Evolutionary conservation across 106 monocot genomes (phyloP).

Genomic region (Gastrodia elata): DNA sequence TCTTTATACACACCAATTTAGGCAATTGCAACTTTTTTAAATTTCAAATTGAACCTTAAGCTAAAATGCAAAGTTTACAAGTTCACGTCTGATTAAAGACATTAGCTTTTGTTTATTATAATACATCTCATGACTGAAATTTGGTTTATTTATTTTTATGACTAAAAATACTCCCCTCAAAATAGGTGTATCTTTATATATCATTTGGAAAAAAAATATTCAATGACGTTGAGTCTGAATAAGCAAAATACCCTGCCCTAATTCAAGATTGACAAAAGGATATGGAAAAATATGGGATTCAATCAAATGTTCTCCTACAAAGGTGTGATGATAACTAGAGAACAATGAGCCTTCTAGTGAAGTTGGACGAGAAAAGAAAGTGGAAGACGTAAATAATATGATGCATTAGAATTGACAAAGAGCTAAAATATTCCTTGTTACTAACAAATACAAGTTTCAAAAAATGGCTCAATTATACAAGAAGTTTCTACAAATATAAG

Average conservation of each 20-base stretch:
- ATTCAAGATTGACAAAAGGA: neutral
- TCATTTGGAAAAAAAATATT: no score
- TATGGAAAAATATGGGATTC: neutral
- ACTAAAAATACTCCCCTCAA: neutral
- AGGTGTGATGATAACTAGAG: neutral
- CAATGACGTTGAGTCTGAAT: neutral
- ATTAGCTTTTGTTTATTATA: neutral
- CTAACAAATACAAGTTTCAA: neutral
- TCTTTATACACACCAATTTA: neutral
- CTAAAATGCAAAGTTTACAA: no score
- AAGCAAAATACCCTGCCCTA: neutral
- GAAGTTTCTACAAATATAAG: no score
- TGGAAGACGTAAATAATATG: neutral
- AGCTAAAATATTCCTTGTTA: neutral
- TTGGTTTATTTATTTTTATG: neutral
- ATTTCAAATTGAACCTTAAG: neutral
- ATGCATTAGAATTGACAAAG: neutral
- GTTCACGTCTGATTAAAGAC: neutral
- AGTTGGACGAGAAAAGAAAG: neutral
- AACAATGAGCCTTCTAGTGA: neutral
- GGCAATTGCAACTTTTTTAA: neutral
- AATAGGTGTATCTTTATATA: neutral
- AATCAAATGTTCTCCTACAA: neutral
- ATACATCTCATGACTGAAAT: neutral
- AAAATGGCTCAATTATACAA: no score